Base-by-base conservation (phyloP, 2,329 filamentous ascomycete species). In the Fusarium sp. region DNA sequence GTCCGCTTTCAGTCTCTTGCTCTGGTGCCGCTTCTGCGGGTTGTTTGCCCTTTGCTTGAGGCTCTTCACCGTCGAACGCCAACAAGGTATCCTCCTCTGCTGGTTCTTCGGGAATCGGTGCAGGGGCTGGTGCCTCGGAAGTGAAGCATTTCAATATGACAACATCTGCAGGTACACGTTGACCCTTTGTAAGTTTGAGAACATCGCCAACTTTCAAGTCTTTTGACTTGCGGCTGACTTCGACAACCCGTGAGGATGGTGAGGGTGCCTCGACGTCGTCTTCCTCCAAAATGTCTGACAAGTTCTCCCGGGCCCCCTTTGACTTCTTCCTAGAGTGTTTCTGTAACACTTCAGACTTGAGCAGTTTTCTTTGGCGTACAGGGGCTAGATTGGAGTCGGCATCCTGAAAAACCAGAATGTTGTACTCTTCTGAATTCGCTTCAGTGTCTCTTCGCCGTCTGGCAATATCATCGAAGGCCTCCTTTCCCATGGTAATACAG, bases 131-230 rank as follows among this genome's bases (percentile, higher is more conserved):
- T 8, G 84, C 83, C 69, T 94, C 93, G 12, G 87, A 85, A 3
- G 89, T 88, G 63, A 90, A 90, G 76, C 94, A 97, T 83, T 98
- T 96, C 58, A 99, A 81, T 63, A 99, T 95, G 31, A 98, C 90
- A 54, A 99, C 94, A 83, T 99, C 96, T 24, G 96, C 96, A 14
- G 96, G 96, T 28, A 99, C 92, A 75, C 96, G 91, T 81, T 98
- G 95, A 66, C 98, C 95, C 81, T 98, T 98, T 75, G 90, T 90
- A 35, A 99, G 88, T 81, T 97, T 97, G 66, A 99, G 85, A n/a
- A 99, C 93, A 82, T 99, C 96, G 31, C 96, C 97, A 51, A 99
- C 96, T 80, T 93, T 96, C 58, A 99, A 86, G 79, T 98, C 95
- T 66, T 92, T 91, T 10, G 96, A 96, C 78, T 94, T 95, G 81